Evolutionary conservation across 225 moss, liverwort and hornwort genomes (phyloP), one percentile per base, ranked within the genome.

Genomic region (Sphagnum tenellum): DNA sequence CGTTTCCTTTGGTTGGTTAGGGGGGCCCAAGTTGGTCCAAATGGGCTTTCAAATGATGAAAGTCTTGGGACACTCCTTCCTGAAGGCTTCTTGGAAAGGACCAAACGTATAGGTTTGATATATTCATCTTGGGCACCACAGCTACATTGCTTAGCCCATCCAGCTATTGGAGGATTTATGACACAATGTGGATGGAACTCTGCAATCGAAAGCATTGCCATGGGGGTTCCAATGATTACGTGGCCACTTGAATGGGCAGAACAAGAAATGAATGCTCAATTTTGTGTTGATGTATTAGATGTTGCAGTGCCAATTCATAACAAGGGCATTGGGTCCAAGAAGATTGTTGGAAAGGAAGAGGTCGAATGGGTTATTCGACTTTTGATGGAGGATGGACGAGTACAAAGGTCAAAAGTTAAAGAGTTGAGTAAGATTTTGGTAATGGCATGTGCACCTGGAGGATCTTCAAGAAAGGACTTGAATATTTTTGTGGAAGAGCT

Each of bases 1-100:
- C 77, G 75, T 12, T 83, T 83, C 63, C 64, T 83, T 50, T 83
- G 83, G 83, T 77, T 80, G 0, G 9, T 83, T 29, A 29, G 9
- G 67, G 83, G 5, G 2, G 47, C 0, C 7, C 58, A 3, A 48
- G 51, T 8, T 60, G 52, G 4, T 55, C 9, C 8, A 8, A 12
- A 45, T 1, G 29, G 29, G 29, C 1, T 29, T 29, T 29, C 29
- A 29, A 29, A 29, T 29, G 29, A 29, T 1, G 1, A 29, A 29
- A 29, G 29, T 1, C 29, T 29, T 29, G 29, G 29, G 29, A 29
- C 29, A 29, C 45, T 63, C 1, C 47, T 83, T 0, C 80, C 83
- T 0, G 57, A 51, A 57, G 71, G 71, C 3, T 71, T 71, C 52
- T 47, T 65, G 48, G 66, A 63, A 13, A 55, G 62, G 7, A 63